These are phyloP conservation scores for Vishniacozyma victoriae DNA, from an alignment of 768 basidiomycete genomes.

Conservation along the genomic window DNA sequence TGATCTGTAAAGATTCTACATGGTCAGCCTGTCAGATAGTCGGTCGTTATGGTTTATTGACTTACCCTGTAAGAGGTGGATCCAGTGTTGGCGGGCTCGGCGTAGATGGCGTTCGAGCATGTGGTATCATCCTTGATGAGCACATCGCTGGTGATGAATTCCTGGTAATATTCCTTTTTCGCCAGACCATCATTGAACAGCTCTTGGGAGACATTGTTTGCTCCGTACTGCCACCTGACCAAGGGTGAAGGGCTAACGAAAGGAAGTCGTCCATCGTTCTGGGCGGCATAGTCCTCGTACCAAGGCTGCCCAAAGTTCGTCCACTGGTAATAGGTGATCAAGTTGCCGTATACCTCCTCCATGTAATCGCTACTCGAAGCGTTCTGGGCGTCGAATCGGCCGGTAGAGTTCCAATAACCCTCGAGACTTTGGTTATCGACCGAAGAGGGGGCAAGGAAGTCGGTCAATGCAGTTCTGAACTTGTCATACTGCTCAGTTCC, in stretches of 20 bases:
- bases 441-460: constrained; percentile 14
- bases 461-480: constrained; percentile 23
- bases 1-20: constrained; percentile 7
- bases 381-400: constrained; percentile 9
- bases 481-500: constrained; percentile 18
- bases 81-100: constrained; percentile 9
- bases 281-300: constrained; percentile 26
- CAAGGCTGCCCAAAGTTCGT: constrained; percentile 19
- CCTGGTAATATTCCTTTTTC: constrained; percentile 21
- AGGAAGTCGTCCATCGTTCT: constrained; percentile 27
- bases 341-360: constrained; percentile 7
- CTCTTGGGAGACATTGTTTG: constrained; percentile 3
- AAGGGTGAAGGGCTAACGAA: constrained; percentile 15
- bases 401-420: constrained; percentile 27
- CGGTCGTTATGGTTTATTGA: background rate
- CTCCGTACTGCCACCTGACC: constrained; percentile 18
- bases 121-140: constrained; percentile 19
- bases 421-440: constrained; percentile 17
- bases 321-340: constrained; percentile 11
- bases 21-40: constrained; percentile 5
- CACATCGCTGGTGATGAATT: constrained; percentile 21
- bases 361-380: constrained; percentile 13
- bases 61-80: constrained; percentile 12
- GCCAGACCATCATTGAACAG: constrained; percentile 14
- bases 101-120: constrained; percentile 29